Evolutionary conservation across 352 stramenopile genomes (phyloP).

Genomic region (Phytophthora pseudosyringae): DNA sequence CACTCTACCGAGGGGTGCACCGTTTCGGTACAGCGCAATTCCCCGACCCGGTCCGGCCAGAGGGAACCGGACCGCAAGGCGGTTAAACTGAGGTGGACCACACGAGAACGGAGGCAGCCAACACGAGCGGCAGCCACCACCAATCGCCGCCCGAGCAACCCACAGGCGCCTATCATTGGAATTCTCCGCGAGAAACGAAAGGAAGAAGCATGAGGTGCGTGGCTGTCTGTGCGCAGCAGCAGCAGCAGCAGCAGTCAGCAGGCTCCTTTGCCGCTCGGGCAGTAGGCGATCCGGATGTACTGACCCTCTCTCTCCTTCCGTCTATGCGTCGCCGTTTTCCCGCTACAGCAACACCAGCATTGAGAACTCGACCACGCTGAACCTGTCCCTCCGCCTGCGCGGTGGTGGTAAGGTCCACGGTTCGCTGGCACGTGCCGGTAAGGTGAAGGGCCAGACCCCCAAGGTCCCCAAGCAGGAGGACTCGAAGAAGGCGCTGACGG

Average conservation of each 20-base stretch:
- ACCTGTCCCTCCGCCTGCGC: slow-evolving; percentile 96
- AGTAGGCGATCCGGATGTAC: slow-evolving; percentile 2
- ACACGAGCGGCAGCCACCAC: slow-evolving; percentile 20
- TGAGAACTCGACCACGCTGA: slow-evolving; percentile 97
- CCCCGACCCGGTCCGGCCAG: too few species aligned
- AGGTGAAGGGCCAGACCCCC: slow-evolving; percentile 99
- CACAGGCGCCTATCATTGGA: slow-evolving; percentile 49
- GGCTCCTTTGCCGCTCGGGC: neutral
- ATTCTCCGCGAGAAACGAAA: slow-evolving; percentile 71
- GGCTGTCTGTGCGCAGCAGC: too few species aligned
- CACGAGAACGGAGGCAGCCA: neutral
- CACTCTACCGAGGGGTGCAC: neutral
- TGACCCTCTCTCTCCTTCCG: slow-evolving; percentile 17
- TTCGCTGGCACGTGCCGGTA: slow-evolving; percentile 99
- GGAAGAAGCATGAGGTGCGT: slow-evolving; percentile 69
- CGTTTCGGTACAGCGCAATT: neutral
- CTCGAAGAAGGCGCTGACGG: slow-evolving; percentile 97
- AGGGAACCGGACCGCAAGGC: neutral
- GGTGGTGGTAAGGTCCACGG: slow-evolving; percentile 99
- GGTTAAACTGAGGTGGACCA: neutral
- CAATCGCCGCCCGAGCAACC: slow-evolving; percentile 28
- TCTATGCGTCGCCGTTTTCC: neutral
- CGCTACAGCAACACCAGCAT: slow-evolving; percentile 96
- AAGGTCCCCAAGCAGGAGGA: slow-evolving; percentile 99
- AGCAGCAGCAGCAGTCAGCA: neutral